Conservation (phyloP, 768 basidiomycete species). For the Boletales sp. region DNA sequence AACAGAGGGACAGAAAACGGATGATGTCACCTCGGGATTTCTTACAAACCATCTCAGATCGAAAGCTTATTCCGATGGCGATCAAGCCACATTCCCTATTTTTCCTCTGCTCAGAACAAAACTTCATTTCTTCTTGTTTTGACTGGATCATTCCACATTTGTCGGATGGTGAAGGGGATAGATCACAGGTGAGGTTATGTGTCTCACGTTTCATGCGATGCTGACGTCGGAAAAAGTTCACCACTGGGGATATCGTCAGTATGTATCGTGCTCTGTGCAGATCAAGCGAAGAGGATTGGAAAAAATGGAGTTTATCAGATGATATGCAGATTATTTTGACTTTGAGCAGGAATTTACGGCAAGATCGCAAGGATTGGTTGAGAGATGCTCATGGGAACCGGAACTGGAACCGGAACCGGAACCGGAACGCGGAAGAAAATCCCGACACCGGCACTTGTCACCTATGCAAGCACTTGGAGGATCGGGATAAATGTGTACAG, state of each 20-base stretch:
- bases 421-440: background rate
- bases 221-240: background rate
- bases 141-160: background rate
- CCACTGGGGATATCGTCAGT: background rate
- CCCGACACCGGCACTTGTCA: background rate
- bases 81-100: conserved; percentile 4
- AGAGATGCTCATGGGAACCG: background rate
- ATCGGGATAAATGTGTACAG: background rate
- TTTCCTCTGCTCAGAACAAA: conserved; percentile 3
- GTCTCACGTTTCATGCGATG: fast-evolving
- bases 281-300: background rate
- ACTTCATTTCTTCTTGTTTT: background rate
- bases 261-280: background rate
- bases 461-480: background rate
- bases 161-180: no score
- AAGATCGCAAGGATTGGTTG: background rate
- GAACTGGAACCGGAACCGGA: background rate
- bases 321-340: background rate
- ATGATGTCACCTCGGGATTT: background rate
- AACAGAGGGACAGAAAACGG: no score
- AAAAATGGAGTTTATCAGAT: background rate
- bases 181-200: background rate
- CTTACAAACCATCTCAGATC: background rate
- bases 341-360: background rate
- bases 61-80: background rate